A percentile compares a stretch with the other conserved stretches of the same genome.
These are phyloP conservation scores for Gloeostereum incarnatum DNA, from an alignment of 768 basidiomycete species.

Conservation along the genomic window DNA sequence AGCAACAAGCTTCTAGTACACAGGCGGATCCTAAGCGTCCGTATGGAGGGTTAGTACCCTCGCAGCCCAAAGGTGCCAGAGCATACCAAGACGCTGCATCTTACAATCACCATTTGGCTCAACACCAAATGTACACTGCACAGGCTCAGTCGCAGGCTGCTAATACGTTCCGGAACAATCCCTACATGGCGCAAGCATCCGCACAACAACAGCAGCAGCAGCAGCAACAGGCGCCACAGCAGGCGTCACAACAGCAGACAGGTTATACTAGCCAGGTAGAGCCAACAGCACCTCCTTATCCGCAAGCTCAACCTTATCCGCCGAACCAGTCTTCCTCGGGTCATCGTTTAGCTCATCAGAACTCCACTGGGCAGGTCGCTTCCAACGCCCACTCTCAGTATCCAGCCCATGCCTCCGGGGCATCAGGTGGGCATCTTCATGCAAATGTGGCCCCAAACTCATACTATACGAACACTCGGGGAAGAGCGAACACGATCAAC, in stretches of 20 bases:
- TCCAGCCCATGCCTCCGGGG: constrained; percentile 20
- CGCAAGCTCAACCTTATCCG: constrained; percentile 26
- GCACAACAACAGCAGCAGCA: constrained; percentile 21
- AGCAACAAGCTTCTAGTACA: constrained; percentile 12
- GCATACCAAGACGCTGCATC: constrained; percentile 88
- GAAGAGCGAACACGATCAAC: constrained; percentile 88
- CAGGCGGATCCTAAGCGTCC: constrained; percentile 70
- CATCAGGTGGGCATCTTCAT: constrained; percentile 25
- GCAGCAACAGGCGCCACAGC: constrained; percentile 16
- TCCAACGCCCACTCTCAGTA: constrained; percentile 22
- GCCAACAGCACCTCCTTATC: constrained; percentile 19
- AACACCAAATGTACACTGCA: constrained; percentile 89
- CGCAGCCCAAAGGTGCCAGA: constrained; percentile 77
- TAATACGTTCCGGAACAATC: constrained; percentile 68
- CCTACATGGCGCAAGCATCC: constrained; percentile 58
- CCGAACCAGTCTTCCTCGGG: constrained; percentile 21
- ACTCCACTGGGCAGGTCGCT: constrained; percentile 37
- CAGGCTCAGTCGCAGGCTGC: constrained; percentile 76
- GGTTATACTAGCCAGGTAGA: constrained; percentile 22
- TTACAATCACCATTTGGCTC: constrained; percentile 91
- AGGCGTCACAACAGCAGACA: constrained; percentile 14
- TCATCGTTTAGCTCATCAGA: constrained; percentile 40
- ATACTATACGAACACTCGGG: constrained; percentile 57
- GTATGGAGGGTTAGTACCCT: constrained; percentile 87
- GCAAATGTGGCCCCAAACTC: constrained; percentile 55